Percentiles rank a stretch among this genome's conserved stretches.
These are phyloP conservation scores for Centrapalus pauciflorus DNA, from an alignment of 129 eudicot genomes.

Conservation along the genomic window DNA sequence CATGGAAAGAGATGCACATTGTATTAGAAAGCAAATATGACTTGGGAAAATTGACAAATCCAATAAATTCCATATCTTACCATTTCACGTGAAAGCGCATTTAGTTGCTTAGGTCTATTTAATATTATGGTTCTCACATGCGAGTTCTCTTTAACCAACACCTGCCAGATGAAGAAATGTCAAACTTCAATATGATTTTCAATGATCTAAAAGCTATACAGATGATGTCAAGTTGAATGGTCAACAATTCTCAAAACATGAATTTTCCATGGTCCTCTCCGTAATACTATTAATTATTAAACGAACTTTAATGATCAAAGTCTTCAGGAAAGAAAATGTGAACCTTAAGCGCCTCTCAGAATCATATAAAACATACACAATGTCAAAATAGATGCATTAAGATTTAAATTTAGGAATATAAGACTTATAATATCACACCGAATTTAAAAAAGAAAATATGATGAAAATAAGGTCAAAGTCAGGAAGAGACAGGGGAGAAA, in stretches of 20 bases:
- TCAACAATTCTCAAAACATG: not conserved
- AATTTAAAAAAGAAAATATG: not conserved
- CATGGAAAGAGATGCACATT: not conserved
- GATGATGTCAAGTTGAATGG: not conserved
- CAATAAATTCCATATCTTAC: constrained; percentile 30
- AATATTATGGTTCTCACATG: constrained; percentile 41
- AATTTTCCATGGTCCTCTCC: not conserved
- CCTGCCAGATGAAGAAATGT: constrained; percentile 35
- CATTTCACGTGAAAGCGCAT: constrained; percentile 68
- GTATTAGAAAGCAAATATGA: not conserved
- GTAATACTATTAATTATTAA: too few relatives aligned
- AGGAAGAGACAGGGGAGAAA: not conserved
- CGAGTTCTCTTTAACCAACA: constrained; percentile 57
- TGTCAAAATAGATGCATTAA: not conserved
- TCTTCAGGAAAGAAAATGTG: not conserved
- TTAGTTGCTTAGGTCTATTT: constrained; percentile 86
- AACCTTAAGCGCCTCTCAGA: not conserved
- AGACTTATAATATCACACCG: not conserved
- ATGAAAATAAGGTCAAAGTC: not conserved
- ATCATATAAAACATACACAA: not conserved
- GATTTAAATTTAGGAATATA: not conserved
- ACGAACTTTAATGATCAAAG: not conserved
- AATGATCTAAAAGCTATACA: not conserved
- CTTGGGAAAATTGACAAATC: not conserved
- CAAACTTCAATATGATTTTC: not conserved